These are phyloP conservation scores for Citropsis articulata DNA, from an alignment of 345 rosid species.

Conservation along the genomic window DNA sequence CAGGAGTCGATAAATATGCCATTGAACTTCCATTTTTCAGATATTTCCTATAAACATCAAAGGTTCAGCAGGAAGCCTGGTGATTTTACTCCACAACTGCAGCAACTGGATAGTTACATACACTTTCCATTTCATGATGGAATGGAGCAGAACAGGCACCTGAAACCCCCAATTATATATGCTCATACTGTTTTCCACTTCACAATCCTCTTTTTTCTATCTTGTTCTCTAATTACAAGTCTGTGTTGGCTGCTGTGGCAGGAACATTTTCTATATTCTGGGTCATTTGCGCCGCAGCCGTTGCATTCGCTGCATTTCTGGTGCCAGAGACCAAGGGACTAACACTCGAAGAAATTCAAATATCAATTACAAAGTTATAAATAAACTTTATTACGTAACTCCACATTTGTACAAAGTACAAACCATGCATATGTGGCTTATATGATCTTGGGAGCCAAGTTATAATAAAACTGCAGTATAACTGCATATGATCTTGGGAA, in stretches of 20 bases:
- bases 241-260: constrained; percentile 8
- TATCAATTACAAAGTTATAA: not conserved
- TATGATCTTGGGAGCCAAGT: too few relatives aligned
- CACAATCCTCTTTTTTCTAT: not conserved
- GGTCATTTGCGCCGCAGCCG: too few relatives aligned
- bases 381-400: too few relatives aligned
- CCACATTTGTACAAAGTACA: too few relatives aligned
- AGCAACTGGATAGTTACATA: constrained; percentile 44
- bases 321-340: too few relatives aligned
- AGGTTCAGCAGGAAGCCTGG: constrained; percentile 56
- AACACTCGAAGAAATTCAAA: too few relatives aligned
- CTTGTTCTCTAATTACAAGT: not conserved
- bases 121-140: constrained; percentile 48
- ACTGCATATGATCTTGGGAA: too few relatives aligned
- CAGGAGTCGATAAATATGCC: too few relatives aligned
- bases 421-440: too few relatives aligned
- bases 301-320: too few relatives aligned
- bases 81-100: constrained; percentile 40
- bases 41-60: constrained; percentile 55
- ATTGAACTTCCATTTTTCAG: constrained; percentile 27
- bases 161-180: not conserved
- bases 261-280: constrained; percentile 52
- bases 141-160: constrained; percentile 50
- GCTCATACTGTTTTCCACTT: not conserved
- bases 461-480: too few relatives aligned